Evolutionary conservation across 495 filamentous ascomycete species (phyloP), one percentile per base, ranked within the genome.

Genomic region (Daldinia concentrica): DNA sequence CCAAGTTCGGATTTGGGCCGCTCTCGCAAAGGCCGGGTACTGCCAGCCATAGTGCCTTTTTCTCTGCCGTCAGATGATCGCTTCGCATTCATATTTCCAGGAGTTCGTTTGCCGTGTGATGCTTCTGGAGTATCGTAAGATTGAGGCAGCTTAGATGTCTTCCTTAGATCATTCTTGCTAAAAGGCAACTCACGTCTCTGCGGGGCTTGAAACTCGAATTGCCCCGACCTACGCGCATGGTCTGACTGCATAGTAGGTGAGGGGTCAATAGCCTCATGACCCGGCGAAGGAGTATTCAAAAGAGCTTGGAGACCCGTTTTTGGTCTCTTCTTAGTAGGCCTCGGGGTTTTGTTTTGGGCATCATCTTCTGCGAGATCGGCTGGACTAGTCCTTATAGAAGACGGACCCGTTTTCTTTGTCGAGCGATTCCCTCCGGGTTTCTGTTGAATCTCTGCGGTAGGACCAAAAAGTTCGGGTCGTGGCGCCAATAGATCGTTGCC

Each of bases 1-100:
- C 80, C 68, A 5, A 93, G 82, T 39, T 81, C 77, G 1, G 83
- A 77, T 6, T 88, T 69, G 11, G 89, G 85, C 32, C 82, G 82
- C 11, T 82, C 77, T 68, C 91, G 84, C 29, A 89, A 84, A 24
- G 69, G 73, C 14, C 24, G 65, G 77, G 27, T n/a, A 24, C 26
- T 34, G 41, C 22, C 17, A 32, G 6, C 1, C 27, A 15, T n/a
- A 4, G 12, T 15, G 15, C 11, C 45, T 22, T 24, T 50, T 82
- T 59, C 81, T 80, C 63, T 82, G 71, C 29, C 15, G 32, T 60
- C 51, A 45, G 65, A 19, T 4, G 6, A 27, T 27, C 26, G 58
- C 27, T 43, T 66, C 9, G 50, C 55, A 36, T 51, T 59, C 1
- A n/a, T 14, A 2, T 26, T 61, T 9, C 12, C 14, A 8, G 65